These are phyloP conservation scores for Mycena latifolia DNA, from an alignment of 768 basidiomycete species.

Conservation along the genomic window DNA sequence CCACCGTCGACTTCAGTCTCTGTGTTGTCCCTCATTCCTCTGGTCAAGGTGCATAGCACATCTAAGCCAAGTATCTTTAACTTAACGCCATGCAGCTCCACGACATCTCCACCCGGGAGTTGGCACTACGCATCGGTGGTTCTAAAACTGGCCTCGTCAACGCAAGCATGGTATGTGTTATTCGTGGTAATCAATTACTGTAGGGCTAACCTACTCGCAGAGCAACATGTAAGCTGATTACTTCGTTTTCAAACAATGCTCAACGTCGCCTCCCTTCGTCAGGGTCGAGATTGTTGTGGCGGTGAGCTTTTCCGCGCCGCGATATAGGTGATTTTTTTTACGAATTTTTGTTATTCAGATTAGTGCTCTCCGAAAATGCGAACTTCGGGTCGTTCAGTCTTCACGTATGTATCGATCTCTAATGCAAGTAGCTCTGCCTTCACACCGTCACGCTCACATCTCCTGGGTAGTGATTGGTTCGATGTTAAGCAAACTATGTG, in stretches of 20 bases:
- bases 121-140: slow-evolving; percentile 82
- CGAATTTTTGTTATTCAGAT: slow-evolving; percentile 56
- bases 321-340: background rate
- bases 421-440: slow-evolving; percentile 12
- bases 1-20: slow-evolving; percentile 52
- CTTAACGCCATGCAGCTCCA: slow-evolving; percentile 65
- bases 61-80: background rate
- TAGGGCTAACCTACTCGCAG: slow-evolving; percentile 46
- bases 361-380: slow-evolving; percentile 85
- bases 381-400: slow-evolving; percentile 85
- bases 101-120: slow-evolving; percentile 79
- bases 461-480: slow-evolving; percentile 75
- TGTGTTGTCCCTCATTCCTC: slow-evolving; percentile 62
- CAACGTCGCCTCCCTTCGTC: background rate
- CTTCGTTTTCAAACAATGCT: slow-evolving; percentile 20
- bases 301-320: slow-evolving; percentile 54
- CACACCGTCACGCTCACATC: background rate
- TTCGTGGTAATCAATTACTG: background rate
- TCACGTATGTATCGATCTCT: slow-evolving; percentile 63
- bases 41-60: slow-evolving; percentile 45
- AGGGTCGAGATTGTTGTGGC: slow-evolving; percentile 80
- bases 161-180: slow-evolving; percentile 74
- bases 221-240: slow-evolving; percentile 71
- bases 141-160: slow-evolving; percentile 84
- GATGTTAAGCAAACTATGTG: slow-evolving; percentile 82